A percentile compares a stretch with the other conserved stretches of the same genome.
These are phyloP conservation scores for Paramecium tetraurelia DNA, from an alignment of 73 alveolate genomes.

Conservation along the genomic window DNA sequence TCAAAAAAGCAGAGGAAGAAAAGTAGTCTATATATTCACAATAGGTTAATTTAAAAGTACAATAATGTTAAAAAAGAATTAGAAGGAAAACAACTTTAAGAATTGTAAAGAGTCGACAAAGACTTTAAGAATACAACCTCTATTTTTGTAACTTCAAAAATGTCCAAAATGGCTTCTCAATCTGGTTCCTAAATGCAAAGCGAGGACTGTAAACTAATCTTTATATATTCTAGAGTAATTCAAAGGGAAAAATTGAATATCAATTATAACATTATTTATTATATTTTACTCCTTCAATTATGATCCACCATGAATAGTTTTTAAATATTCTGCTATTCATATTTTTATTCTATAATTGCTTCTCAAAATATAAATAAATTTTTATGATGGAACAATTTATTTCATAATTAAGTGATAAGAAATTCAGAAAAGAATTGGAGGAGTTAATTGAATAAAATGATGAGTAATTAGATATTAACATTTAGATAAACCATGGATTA, in stretches of 20 bases:
- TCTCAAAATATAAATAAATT: background rate
- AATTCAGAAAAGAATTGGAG: background rate
- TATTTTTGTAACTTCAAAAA: background rate
- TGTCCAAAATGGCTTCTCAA: constrained; percentile 11
- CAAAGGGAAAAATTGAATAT: background rate
- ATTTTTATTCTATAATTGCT: background rate
- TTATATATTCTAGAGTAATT: background rate
- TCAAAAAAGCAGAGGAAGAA: constrained; percentile 26
- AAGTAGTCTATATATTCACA: background rate
- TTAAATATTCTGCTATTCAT: background rate
- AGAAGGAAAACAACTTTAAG: constrained; percentile 37
- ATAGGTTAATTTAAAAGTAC: constrained; percentile 41
- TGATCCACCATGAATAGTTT: background rate
- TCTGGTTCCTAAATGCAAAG: background rate
- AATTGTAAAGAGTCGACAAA: constrained; percentile 29
- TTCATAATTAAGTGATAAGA: background rate
- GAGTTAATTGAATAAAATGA: background rate
- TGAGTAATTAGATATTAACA: background rate
- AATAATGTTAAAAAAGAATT: constrained; percentile 47
- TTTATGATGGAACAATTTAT: background rate
- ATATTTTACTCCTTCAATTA: background rate
- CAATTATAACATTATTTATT: background rate
- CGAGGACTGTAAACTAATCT: background rate
- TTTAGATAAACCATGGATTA: background rate
- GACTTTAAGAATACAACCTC: constrained; percentile 6